Evolutionary conservation across 345 rosid genomes (phyloP), one percentile per base, ranked within the genome.

Genomic region (Ailanthus altissimus): DNA sequence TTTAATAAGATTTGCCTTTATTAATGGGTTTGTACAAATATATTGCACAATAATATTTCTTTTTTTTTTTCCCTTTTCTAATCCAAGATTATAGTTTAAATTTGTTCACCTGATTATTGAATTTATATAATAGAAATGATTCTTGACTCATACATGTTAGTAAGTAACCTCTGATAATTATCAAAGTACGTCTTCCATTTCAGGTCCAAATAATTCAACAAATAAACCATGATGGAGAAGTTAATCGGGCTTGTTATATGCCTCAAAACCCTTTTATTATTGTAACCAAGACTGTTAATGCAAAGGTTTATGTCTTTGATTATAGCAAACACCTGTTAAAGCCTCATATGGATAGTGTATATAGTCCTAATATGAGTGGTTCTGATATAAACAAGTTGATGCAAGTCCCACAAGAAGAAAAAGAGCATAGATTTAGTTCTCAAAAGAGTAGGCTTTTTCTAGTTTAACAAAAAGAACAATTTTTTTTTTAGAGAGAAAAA

Each of bases 141-240:
- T 49, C 1, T 49, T 49, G 15, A 49, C 10, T 49, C 13, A 49
- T 32, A 32, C 38, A 32, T 32, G 15, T 13, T 49, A 32, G 38
- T 49, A 10, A 49, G 12, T 2, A 10, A 16, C 53, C 53, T 11
- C 12, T 16, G 10, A 49, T 10, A 13, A 49, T 13, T 2, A 14
- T 16, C 53, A 49, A 49, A 49, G 10, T 1, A 32, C 38, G 53
- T 49, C 18, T 49, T 4, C 12, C 58, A 18, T 59, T 21, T 65
- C 69, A 93, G 96, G 96, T 93, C 18, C 99, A 95, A 89, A 89
- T 95, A 56, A 92, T 93, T 64, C 98, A 95, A 89, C 97, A 95
- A 78, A 95, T 95, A 36, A 91, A 93, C 78, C 99, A 95, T 73
- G 97, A 95, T 5, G 98, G 98, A n/a, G 99, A 95, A 82, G 99